Conservation (phyloP, 2,329 filamentous ascomycete genomes). For the Lecanoromycetidae sp. region DNA sequence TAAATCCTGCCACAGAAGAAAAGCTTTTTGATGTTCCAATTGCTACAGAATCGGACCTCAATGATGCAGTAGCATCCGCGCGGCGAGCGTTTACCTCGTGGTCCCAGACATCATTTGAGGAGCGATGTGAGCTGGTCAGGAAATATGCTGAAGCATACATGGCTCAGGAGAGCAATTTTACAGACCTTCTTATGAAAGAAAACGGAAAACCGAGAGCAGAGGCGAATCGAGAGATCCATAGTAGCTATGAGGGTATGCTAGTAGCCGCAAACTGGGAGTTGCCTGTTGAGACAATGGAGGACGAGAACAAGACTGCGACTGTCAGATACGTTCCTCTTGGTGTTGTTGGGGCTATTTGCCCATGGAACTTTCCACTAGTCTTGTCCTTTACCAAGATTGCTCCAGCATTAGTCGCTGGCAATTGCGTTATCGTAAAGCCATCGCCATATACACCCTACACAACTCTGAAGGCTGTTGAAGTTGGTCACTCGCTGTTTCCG, state of each 20-base stretch:
- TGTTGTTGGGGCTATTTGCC: conserved; percentile 3
- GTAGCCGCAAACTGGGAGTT: conserved; percentile 24
- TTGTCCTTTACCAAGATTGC: conserved; percentile 41
- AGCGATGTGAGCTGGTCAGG: conserved; percentile 32
- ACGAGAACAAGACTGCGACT: background rate
- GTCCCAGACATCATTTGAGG: conserved; percentile 33
- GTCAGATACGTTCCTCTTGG: conserved; percentile 2
- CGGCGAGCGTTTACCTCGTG: conserved; percentile 37
- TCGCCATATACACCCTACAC: conserved; percentile 39
- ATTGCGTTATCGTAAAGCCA: conserved; percentile 45
- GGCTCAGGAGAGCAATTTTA: conserved; percentile 33
- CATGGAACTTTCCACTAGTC: conserved; percentile 2
- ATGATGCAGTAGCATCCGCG: conserved; percentile 36
- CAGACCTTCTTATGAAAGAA: conserved; percentile 36
- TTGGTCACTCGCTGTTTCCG: conserved; percentile 47
- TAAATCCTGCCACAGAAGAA: conserved; percentile 36
- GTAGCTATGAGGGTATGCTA: conserved; percentile 1
- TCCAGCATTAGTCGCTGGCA: conserved; percentile 46
- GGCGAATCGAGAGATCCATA: background rate
- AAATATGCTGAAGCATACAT: conserved; percentile 32
- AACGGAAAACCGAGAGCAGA: conserved; percentile 37
- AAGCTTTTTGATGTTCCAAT: conserved; percentile 36
- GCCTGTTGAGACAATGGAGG: conserved; percentile 32
- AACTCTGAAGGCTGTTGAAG: conserved; percentile 47
- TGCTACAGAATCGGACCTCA: conserved; percentile 32